A percentile compares a stretch with the other conserved stretches of the same genome.
These are phyloP conservation scores for Abelmoschus esculentus DNA, from an alignment of 345 rosid genomes.

Conservation along the genomic window DNA sequence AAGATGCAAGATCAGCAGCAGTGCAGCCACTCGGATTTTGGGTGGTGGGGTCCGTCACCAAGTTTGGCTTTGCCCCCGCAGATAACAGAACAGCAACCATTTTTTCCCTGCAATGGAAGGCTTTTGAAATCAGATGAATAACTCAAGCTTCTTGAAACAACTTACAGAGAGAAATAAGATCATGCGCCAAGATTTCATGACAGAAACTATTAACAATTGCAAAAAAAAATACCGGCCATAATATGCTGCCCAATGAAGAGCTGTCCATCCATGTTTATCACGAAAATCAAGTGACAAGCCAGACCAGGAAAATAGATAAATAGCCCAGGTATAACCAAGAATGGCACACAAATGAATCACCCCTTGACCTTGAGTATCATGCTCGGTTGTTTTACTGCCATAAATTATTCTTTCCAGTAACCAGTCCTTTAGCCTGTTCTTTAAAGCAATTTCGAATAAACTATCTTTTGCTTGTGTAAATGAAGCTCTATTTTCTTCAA, in stretches of 20 bases:
- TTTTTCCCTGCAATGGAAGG: slow-evolving; percentile 56
- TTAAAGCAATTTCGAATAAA: slow-evolving; percentile 59
- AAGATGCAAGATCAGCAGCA: slow-evolving; percentile 82
- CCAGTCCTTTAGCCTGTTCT: slow-evolving; percentile 80
- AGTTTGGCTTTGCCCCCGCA: slow-evolving; percentile 78
- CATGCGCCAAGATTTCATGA: neutral
- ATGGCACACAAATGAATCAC: slow-evolving; percentile 86
- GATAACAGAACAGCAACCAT: slow-evolving; percentile 90
- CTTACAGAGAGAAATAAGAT: slow-evolving; percentile 4
- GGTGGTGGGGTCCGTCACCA: slow-evolving; percentile 79
- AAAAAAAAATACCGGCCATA: slow-evolving; percentile 51
- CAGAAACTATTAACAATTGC: neutral
- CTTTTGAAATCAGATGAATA: slow-evolving; percentile 10
- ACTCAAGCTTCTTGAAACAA: neutral
- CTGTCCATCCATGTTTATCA: slow-evolving; percentile 94
- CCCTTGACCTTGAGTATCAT: slow-evolving; percentile 74
- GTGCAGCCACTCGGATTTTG: slow-evolving; percentile 65
- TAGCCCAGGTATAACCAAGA: slow-evolving; percentile 86
- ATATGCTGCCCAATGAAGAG: slow-evolving; percentile 98
- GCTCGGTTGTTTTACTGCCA: slow-evolving; percentile 47
- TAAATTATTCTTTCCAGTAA: slow-evolving; percentile 66
- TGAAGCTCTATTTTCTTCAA: slow-evolving; percentile 42
- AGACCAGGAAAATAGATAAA: slow-evolving; percentile 61
- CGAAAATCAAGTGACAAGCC: slow-evolving; percentile 74
- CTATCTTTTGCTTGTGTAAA: slow-evolving; percentile 55